Base-by-base conservation (phyloP, 352 stramenopile genomes). In the Aphanomyces euteiches region DNA sequence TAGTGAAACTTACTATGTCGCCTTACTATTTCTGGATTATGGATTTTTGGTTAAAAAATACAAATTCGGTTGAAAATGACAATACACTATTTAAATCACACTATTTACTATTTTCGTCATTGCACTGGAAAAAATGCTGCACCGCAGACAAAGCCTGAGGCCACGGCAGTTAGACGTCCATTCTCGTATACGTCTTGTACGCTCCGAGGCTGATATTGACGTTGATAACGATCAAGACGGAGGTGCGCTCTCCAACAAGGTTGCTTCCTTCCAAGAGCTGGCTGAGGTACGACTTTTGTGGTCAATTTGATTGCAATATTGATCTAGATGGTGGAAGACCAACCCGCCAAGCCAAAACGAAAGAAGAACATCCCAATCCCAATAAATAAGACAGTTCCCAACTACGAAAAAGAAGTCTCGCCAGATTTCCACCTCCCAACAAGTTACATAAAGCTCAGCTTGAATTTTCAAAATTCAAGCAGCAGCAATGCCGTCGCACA, bases 131-230 rank as follows among this genome's bases (percentile, higher is more conserved):
- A 50, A n/a, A 50, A 45, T 45, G 56, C 21, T 67, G 39, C 39
- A 67, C 41, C 82, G 86, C 37, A 86, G 89, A 59, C 86, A 90
- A 77, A 96, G 85, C 74, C 78, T 95, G 57, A 81, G 87, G 28
- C 88, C 89, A 66, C 85, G 89, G 60, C 87, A 93, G 77, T 90
- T 96, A 76, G 89, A 96, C 70, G 74, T 96, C 48, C 86, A 96
- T 73, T 85, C 87, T 76, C 83, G 79, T 61, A 93, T 96, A 78
- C 80, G 79, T 56, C 85, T 96, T 72, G 86, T 95, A 63, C 88
- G 87, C 47, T 81, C 83, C 43, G 85, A 92, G 72, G 84, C 91
- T 43, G 85, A 95, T 56, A 81, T 95, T 39, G 81, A 87, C 13
- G 59, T 83, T 41, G 85, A 93, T 36, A 84, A 90, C 4, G 39